These are phyloP conservation scores for Gossypium australe DNA, from an alignment of 345 rosid species.

Conservation along the genomic window DNA sequence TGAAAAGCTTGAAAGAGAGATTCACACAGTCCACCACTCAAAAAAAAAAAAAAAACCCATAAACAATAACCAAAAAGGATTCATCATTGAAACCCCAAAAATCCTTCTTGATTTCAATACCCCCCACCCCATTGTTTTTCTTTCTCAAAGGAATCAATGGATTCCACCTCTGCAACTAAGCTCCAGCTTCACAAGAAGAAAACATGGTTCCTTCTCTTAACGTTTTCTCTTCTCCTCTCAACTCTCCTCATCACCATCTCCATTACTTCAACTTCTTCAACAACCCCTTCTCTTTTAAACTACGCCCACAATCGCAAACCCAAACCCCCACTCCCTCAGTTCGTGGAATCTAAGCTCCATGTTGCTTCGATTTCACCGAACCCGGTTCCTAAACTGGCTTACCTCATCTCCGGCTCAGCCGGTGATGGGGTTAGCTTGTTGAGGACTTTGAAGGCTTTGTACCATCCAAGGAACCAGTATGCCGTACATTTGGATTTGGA, in stretches of 20 bases:
- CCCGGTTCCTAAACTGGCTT: conserved; percentile 57
- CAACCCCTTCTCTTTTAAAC: conserved; percentile 8
- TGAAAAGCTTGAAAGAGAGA: background rate
- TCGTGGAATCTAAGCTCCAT: conserved; percentile 48
- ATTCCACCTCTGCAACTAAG: conserved; percentile 7
- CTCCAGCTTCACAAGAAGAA: conserved; percentile 34
- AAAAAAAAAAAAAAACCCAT: background rate
- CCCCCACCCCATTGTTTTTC: background rate
- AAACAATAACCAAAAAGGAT: background rate
- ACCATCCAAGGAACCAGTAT: conserved; percentile 89
- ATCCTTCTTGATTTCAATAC: background rate
- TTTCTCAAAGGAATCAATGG: background rate
- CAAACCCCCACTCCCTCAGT: conserved; percentile 20
- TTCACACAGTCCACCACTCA: background rate
- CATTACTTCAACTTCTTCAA: conserved; percentile 25
- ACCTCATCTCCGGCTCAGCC: conserved; percentile 68
- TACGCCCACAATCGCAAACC: conserved; percentile 13
- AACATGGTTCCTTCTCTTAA: conserved; percentile 42
- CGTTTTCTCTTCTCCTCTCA: conserved; percentile 35
- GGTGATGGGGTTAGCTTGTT: conserved; percentile 72
- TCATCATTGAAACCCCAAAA: background rate
- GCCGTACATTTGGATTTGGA: conserved; percentile 75
- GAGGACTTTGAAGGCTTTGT: conserved; percentile 68
- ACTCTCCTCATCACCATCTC: conserved; percentile 35
- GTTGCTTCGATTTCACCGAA: conserved; percentile 19